Evolutionary conservation across 176 grass and related monocot genomes (phyloP).

Genomic region (Coix lacrymajobi): DNA sequence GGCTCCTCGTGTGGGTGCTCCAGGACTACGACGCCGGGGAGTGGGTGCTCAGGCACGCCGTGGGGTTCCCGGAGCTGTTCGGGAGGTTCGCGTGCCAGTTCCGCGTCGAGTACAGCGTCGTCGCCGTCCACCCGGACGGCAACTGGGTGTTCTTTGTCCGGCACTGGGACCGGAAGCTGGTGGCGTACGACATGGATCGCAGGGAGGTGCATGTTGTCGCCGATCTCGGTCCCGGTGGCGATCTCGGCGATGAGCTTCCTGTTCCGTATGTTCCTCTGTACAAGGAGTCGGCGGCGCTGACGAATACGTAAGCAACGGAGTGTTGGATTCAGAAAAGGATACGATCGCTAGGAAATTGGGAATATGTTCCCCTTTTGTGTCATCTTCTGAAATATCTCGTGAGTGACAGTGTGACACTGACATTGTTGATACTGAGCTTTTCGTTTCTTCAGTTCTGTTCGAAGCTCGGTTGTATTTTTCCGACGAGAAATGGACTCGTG

Average conservation of each 20-base stretch:
- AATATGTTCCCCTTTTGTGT: too few species aligned
- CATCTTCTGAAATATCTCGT: background rate
- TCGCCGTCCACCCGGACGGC: background rate
- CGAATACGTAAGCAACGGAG: background rate
- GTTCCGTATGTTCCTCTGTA: background rate
- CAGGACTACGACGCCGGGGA: background rate
- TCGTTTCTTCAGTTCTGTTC: background rate
- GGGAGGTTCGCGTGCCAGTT: slow-evolving; percentile 1
- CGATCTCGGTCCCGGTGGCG: background rate
- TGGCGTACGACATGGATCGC: background rate
- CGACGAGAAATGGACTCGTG: too few species aligned
- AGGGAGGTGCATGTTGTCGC: background rate
- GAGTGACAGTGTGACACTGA: too few species aligned
- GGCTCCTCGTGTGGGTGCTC: background rate
- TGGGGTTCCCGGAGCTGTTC: background rate
- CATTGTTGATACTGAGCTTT: background rate
- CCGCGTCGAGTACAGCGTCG: background rate
- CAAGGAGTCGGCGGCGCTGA: background rate
- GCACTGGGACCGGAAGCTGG: slow-evolving; percentile 3
- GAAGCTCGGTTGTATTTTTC: background rate
- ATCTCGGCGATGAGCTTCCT: background rate
- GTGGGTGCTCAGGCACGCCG: background rate
- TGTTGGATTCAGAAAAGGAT: background rate
- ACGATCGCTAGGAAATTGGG: background rate
- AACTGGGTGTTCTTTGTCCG: background rate